Conservation (phyloP, 2,329 filamentous ascomycete genomes). For the Periconia sp. region DNA sequence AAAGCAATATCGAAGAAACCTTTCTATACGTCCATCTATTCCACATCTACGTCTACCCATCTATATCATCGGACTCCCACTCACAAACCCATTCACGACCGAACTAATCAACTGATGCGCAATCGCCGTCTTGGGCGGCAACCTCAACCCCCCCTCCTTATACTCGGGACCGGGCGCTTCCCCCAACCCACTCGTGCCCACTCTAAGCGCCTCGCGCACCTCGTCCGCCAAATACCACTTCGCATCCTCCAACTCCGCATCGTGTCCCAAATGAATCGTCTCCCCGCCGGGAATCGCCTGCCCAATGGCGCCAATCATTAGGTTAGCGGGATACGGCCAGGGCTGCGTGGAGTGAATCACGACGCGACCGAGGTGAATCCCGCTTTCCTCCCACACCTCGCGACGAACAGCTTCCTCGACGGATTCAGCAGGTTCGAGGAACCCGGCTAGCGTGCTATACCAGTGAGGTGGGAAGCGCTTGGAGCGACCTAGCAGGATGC, state of each 20-base stretch:
- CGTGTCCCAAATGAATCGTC: slow-evolving; percentile 78
- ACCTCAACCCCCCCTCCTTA: slow-evolving; percentile 72
- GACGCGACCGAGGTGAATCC: slow-evolving; percentile 51
- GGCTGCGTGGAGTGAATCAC: slow-evolving; percentile 56
- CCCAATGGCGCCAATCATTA: slow-evolving; percentile 70
- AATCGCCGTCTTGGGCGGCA: slow-evolving; percentile 88
- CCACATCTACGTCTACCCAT: slow-evolving; percentile 6
- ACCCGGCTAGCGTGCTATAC: slow-evolving; percentile 78
- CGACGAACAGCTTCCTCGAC: slow-evolving; percentile 55
- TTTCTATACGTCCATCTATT: slow-evolving; percentile 48
- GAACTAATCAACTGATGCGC: slow-evolving; percentile 84
- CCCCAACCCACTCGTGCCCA: slow-evolving; percentile 68
- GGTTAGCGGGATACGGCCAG: slow-evolving; percentile 57
- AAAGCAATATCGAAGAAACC: background rate
- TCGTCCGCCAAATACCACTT: slow-evolving; percentile 86
- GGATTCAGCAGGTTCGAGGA: slow-evolving; percentile 54
- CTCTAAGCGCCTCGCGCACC: slow-evolving; percentile 70
- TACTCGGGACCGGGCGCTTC: slow-evolving; percentile 67
- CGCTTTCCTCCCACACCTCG: slow-evolving; percentile 55
- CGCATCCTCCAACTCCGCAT: slow-evolving; percentile 87
- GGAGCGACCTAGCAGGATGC: slow-evolving; percentile 80
- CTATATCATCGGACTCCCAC: slow-evolving; percentile 41
- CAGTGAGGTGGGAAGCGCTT: slow-evolving; percentile 80
- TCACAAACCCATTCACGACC: slow-evolving; percentile 74
- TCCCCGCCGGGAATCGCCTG: slow-evolving; percentile 82